Base-by-base conservation (phyloP, 257 asterid species). In the Osmanthus fragrans region DNA sequence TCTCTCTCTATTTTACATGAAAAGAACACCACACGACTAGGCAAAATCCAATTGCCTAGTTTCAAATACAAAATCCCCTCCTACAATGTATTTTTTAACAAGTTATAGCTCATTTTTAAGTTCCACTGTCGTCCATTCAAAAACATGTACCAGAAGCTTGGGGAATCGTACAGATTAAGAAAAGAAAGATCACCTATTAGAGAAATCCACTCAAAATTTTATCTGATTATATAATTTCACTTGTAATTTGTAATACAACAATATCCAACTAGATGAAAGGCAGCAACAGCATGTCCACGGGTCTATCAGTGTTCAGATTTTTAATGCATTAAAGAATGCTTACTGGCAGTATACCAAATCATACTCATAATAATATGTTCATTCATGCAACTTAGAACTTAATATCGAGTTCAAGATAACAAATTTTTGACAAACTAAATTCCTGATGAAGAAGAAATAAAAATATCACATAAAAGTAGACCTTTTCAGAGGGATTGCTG, bases 401-500 rank as follows among this genome's bases (percentile, higher is more conserved):
- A 15, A 15, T 15, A 47, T 47, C 21, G n/a, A 47, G 58, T 47
- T 47, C 5, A 47, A 47, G 58, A 63, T 11, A 23, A 63, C 19
- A 63, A 12, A 27, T 27, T 63, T 13, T 15, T 63, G 3, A 27
- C 9, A 27, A 63, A 63, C 34, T 63, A 63, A 63, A 27, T 11
- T 63, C 69, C 19, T 63, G 34, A 3, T 11, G 34, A 25, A 27
- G 13, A 25, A 63, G 36, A 6, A 32, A 63, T 63, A 63, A 63
- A 63, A 10, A 23, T 8, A 7, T 11, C 69, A 4, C n/a, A 63
- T 63, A 27, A 27, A 63, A 25, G 36, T 12, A 63, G 18, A 63
- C 69, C 69, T 63, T 25, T 23, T 63, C 69, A 63, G 94, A 83
- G 85, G 73, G 79, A 79, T 76, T 82, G 45, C 40, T 82, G 77